Evolutionary conservation across 176 grass and related monocot genomes (phyloP), one percentile per base, ranked within the genome.

Genomic region (Zizania latifolia): DNA sequence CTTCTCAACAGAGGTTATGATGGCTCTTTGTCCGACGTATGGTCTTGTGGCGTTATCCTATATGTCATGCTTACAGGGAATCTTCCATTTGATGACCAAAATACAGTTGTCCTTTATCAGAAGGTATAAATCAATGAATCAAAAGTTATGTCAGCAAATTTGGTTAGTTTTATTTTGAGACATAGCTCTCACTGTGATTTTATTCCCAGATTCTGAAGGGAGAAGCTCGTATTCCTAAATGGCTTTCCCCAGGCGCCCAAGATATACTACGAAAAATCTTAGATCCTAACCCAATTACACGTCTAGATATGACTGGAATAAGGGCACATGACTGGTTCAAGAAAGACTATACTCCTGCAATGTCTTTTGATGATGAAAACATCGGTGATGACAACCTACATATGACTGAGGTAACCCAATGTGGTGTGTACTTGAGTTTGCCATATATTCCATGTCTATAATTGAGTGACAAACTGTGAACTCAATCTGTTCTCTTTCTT

Each of bases 1-100:
- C 82, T 99, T 79, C 66, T 90, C 43, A 99, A 99, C 75, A 86
- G 70, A 90, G 95, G 95, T 23, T 99, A 94, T 61, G 95, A 94
- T 66, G 95, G 95, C 15, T 68, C 95, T 5, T 62, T 87, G 58
- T 86, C 95, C 15, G 95, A 99, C 70, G 80, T 99, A 34, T 99
- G 95, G 95, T 99, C 95, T 46, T 94, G 95, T 70, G 91, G 95
- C 58, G 91, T 84, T 53, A 92, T 99, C 71, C 78, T 99, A 29
- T 99, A 94, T 62, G 95, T 92, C 8, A 94, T 99, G 65, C 91
- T 99, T 65, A 94, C 89, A 36, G 92, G 82, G 53, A 82, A 80
- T 69, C 77, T 99, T 77, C 95, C 95, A 48, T 99, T 94, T 62
- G 92, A 99, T 13, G 92, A 90, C 28, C 70, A 78, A 73, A 99